Percentiles rank a stretch among this genome's conserved stretches.
These are phyloP conservation scores for Fusarium staphyleae DNA, from an alignment of 2,329 filamentous ascomycete species.

Conservation along the genomic window DNA sequence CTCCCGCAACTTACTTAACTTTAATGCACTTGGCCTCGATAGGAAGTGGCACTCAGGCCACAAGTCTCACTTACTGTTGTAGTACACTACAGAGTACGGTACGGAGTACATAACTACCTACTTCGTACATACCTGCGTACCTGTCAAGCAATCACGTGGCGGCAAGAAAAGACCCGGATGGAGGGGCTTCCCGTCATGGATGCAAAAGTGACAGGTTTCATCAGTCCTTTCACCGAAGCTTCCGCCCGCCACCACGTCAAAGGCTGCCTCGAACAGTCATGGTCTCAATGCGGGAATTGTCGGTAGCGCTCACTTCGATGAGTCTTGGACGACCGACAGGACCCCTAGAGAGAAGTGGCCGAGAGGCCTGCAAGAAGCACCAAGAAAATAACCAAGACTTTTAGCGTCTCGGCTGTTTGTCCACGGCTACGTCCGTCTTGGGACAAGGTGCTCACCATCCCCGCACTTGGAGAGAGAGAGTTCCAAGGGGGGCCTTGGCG, in stretches of 20 bases:
- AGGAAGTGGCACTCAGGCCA: slow-evolving; percentile 16
- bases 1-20: slow-evolving; percentile 12
- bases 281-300: slow-evolving; percentile 23
- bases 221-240: slow-evolving; percentile 7
- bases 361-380: slow-evolving; percentile 15
- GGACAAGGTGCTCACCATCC: slow-evolving; percentile 14
- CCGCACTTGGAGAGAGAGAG: slow-evolving; percentile 30
- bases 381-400: slow-evolving; percentile 29
- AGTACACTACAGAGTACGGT: too few species aligned
- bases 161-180: slow-evolving; percentile 20
- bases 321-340: slow-evolving; percentile 21
- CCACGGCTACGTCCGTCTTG: slow-evolving; percentile 11
- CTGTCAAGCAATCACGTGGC: slow-evolving; percentile 37
- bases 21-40: slow-evolving; percentile 23
- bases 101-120: too few species aligned
- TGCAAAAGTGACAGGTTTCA: slow-evolving; percentile 7
- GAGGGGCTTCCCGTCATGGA: slow-evolving; percentile 1
- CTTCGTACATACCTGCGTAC: too few species aligned
- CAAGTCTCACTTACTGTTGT: slow-evolving; percentile 3
- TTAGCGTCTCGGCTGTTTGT: slow-evolving; percentile 34
- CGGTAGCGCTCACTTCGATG: slow-evolving; percentile 8
- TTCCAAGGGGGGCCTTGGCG: slow-evolving; percentile 6
- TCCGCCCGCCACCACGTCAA: slow-evolving; percentile 6
- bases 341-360: slow-evolving; percentile 22
- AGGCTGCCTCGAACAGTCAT: slow-evolving; percentile 17